These are phyloP conservation scores for Urtica urens DNA, from an alignment of 306 rosid species.

Conservation along the genomic window DNA sequence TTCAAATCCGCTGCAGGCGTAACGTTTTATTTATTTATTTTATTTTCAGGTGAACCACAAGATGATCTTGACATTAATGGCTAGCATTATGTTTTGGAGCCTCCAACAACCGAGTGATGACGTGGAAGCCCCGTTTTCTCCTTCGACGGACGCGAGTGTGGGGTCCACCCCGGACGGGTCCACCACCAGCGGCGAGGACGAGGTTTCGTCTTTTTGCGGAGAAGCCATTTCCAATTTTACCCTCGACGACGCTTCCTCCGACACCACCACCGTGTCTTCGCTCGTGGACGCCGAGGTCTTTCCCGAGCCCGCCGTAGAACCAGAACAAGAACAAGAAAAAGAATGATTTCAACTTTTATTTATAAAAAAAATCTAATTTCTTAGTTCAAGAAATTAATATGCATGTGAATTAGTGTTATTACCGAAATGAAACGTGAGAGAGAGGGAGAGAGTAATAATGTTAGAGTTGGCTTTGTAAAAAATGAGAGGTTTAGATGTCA, in stretches of 20 bases:
- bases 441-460: too few relatives aligned
- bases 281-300: constrained; percentile 18
- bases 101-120: constrained; percentile 62
- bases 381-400: neutral
- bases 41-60: constrained; percentile 92
- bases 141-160: constrained; percentile 34
- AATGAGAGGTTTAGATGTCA: neutral
- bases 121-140: constrained; percentile 30
- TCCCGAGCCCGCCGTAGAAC: neutral
- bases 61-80: constrained; percentile 81
- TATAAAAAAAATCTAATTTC: neutral
- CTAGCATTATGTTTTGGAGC: constrained; percentile 92
- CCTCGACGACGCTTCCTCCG: constrained; percentile 69
- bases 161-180: constrained; percentile 46
- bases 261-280: constrained; percentile 63
- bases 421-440: too few relatives aligned
- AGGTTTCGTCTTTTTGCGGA: constrained; percentile 49
- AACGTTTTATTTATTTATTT: too few relatives aligned
- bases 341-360: neutral
- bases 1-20: too few relatives aligned
- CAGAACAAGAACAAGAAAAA: neutral
- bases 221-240: constrained; percentile 61
- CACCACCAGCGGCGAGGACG: constrained; percentile 66
- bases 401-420: neutral
- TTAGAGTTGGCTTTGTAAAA: too few relatives aligned